Evolutionary conservation across 1,284 basidiomycete genomes (phyloP).

Genomic region (Leccinum griseonigrum): DNA sequence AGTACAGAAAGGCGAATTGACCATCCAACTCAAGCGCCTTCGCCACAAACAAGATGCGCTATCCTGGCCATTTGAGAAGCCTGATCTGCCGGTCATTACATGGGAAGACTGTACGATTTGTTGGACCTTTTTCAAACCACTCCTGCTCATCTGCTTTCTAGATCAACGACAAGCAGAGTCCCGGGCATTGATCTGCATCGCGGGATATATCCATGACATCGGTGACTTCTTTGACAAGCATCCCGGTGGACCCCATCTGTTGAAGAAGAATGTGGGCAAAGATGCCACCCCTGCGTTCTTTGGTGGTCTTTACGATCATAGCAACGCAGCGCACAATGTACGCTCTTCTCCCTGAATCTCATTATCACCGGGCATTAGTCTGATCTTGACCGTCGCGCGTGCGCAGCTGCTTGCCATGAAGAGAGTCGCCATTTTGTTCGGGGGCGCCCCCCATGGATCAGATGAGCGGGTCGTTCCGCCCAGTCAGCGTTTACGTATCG

Average conservation of each 20-base stretch:
- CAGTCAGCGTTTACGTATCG: slow-evolving; percentile 58
- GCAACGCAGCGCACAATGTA: slow-evolving; percentile 85
- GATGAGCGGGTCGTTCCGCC: slow-evolving; percentile 60
- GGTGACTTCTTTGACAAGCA: slow-evolving; percentile 80
- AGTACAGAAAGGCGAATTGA: slow-evolving; percentile 83
- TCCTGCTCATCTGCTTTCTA: slow-evolving; percentile 23
- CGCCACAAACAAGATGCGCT: slow-evolving; percentile 66
- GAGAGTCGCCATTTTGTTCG: slow-evolving; percentile 81
- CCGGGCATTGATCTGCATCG: slow-evolving; percentile 74
- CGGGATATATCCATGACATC: slow-evolving; percentile 88
- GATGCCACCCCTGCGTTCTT: slow-evolving; percentile 90
- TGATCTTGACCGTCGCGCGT: slow-evolving; percentile 14
- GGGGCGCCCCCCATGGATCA: slow-evolving; percentile 58
- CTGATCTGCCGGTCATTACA: slow-evolving; percentile 75
- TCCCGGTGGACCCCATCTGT: slow-evolving; percentile 66
- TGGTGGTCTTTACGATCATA: slow-evolving; percentile 89
- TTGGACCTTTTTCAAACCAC: not conserved
- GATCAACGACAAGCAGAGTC: slow-evolving; percentile 74
- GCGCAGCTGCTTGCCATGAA: slow-evolving; percentile 73
- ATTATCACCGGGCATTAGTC: not conserved
- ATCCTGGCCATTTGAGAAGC: slow-evolving; percentile 71
- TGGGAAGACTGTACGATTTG: slow-evolving; percentile 73
- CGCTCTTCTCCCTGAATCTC: slow-evolving; percentile 20
- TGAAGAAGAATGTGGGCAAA: slow-evolving; percentile 70
- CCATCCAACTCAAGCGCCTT: slow-evolving; percentile 85